Conservation (phyloP, 1,139 yeast species). For the Wickerhamomyces sp. region DNA sequence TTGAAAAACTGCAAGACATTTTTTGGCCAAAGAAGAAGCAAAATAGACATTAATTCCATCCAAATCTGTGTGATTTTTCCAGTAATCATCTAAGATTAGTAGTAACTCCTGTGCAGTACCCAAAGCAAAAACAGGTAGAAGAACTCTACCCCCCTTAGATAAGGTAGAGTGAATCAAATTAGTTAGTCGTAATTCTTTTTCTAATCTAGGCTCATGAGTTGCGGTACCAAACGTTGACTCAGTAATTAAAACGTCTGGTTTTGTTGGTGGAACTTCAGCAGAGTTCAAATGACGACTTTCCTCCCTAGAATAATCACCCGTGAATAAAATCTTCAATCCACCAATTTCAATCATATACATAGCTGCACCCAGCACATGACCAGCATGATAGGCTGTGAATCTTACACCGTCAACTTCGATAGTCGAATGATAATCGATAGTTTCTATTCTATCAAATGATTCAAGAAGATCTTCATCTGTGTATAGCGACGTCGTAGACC, state of each 20-base stretch:
- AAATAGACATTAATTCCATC: slow-evolving; percentile 81
- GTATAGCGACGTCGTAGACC: slow-evolving; percentile 54
- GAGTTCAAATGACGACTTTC: slow-evolving; percentile 92
- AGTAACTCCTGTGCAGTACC: slow-evolving; percentile 95
- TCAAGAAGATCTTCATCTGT: slow-evolving; percentile 87
- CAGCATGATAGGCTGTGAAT: slow-evolving; percentile 98
- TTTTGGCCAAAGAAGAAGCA: slow-evolving; percentile 90
- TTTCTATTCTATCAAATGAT: slow-evolving; percentile 87
- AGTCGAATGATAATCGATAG: slow-evolving; percentile 93
- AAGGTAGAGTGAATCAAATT: slow-evolving; percentile 80
- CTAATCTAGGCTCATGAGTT: slow-evolving; percentile 86
- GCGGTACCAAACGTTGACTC: slow-evolving; percentile 99
- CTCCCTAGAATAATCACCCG: slow-evolving; percentile 96
- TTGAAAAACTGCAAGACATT: slow-evolving; percentile 96
- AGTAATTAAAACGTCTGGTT: slow-evolving; percentile 87
- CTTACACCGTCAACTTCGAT: slow-evolving; percentile 90
- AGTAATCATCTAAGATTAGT: slow-evolving; percentile 87
- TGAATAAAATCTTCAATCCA: slow-evolving; percentile 81
- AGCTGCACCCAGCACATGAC: slow-evolving; percentile 98
- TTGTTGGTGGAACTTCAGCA: slow-evolving; percentile 88
- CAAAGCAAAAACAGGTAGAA: slow-evolving; percentile 91
- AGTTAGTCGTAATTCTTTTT: slow-evolving; percentile 78
- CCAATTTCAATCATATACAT: slow-evolving; percentile 96
- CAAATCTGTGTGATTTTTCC: slow-evolving; percentile 81
- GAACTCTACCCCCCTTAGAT: slow-evolving; percentile 84